Conservation (phyloP, 2,329 filamentous ascomycete species). For the Curvularia eragrostidis region DNA sequence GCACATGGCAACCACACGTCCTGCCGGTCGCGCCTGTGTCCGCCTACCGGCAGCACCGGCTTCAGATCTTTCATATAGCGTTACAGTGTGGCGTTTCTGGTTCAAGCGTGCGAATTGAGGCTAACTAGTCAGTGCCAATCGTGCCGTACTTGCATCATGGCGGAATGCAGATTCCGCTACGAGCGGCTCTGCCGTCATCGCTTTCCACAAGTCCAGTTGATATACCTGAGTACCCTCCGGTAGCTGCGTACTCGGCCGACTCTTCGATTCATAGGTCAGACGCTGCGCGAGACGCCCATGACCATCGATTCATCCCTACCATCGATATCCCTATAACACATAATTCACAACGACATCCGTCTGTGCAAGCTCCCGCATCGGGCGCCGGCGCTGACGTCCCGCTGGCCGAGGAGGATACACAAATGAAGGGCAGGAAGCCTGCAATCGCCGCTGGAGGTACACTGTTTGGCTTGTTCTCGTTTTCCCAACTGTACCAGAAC, state of each 20-base stretch:
- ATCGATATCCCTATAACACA: slow-evolving; percentile 39
- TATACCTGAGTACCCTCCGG: slow-evolving; percentile 35
- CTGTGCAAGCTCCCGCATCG: slow-evolving; percentile 26
- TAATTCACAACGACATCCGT: slow-evolving; percentile 33
- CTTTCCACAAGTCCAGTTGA: slow-evolving; percentile 32
- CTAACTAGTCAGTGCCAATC: slow-evolving; percentile 47
- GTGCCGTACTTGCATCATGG: slow-evolving; percentile 45
- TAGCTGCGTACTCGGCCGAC: slow-evolving; percentile 29
- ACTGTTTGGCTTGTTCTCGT: slow-evolving; percentile 46
- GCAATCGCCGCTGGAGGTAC: slow-evolving; percentile 45
- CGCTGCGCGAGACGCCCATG: slow-evolving; percentile 41
- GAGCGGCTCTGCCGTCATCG: slow-evolving; percentile 33
- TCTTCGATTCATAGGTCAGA: slow-evolving; percentile 20
- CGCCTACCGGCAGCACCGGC: slow-evolving; percentile 36
- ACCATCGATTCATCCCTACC: slow-evolving; percentile 26
- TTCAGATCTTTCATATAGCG: slow-evolving; percentile 10
- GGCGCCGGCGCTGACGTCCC: slow-evolving; percentile 22
- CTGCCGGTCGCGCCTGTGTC: slow-evolving; percentile 5
- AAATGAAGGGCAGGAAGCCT: slow-evolving; percentile 48
- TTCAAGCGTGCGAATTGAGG: slow-evolving; percentile 23
- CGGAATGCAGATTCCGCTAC: slow-evolving; percentile 46
- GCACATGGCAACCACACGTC: slow-evolving; percentile 2
- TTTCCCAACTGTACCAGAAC: slow-evolving; percentile 48
- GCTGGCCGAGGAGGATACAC: slow-evolving; percentile 28
- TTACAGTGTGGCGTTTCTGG: slow-evolving; percentile 12